phyloP scores from a whole-genome alignment of 192 early-diverging fungal genomes.

The Phlyctochytrium planicorne region DNA sequence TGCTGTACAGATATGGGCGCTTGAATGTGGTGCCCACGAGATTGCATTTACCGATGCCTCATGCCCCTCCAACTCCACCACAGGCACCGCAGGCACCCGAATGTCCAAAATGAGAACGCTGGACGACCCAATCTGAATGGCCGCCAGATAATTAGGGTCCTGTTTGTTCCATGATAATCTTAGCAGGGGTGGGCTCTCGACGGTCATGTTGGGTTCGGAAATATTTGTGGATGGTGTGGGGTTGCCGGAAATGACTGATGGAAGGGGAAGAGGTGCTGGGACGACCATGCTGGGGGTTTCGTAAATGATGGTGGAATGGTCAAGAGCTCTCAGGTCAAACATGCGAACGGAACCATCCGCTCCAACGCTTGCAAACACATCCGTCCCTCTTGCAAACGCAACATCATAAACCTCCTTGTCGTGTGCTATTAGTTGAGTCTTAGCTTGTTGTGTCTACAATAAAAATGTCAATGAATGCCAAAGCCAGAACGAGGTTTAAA shows the following conservation, averaged over 20 bases:
- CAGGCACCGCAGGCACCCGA: slow-evolving; percentile 82
- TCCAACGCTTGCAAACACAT: slow-evolving; percentile 97
- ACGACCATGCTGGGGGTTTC: slow-evolving; percentile 58
- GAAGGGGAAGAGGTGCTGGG: slow-evolving; percentile 26
- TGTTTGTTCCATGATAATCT: slow-evolving; percentile 87
- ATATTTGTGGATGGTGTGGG: slow-evolving; percentile 9
- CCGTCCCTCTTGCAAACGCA: slow-evolving; percentile 81
- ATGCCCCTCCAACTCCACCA: slow-evolving; percentile 81
- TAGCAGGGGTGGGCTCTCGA: slow-evolving; percentile 63
- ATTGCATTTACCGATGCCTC: slow-evolving; percentile 76
- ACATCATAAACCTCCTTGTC: slow-evolving; percentile 99
- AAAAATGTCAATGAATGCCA: not conserved
- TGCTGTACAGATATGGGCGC: slow-evolving; percentile 79
- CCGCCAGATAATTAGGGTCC: slow-evolving; percentile 89
- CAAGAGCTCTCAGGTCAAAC: slow-evolving; percentile 95
- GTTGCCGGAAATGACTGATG: slow-evolving; percentile 33
- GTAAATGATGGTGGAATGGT: slow-evolving; percentile 98
- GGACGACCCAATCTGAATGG: slow-evolving; percentile 82
- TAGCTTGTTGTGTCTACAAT: slow-evolving; percentile 82
- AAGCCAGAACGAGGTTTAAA: slow-evolving; percentile 6
- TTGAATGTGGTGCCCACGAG: slow-evolving; percentile 82
- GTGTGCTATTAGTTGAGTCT: slow-evolving; percentile 99
- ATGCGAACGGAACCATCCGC: slow-evolving; percentile 95
- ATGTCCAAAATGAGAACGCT: slow-evolving; percentile 89
- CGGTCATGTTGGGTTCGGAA: slow-evolving; percentile 2